These are phyloP conservation scores for Uncinocarpus reesii DNA, from an alignment of 2,329 filamentous ascomycete species.

Conservation along the genomic window DNA sequence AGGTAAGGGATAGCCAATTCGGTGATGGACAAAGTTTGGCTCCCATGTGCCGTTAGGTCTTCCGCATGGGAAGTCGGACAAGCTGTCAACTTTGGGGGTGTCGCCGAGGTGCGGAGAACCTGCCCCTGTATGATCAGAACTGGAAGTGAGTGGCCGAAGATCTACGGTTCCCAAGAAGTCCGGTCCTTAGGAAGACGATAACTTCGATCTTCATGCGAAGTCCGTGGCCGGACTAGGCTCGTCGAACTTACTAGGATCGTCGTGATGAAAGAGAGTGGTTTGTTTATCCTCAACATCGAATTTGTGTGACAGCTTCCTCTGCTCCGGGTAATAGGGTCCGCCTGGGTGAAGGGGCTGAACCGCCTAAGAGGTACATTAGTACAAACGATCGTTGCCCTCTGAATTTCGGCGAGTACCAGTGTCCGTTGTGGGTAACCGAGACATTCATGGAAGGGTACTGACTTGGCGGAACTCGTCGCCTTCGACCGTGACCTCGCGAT, in stretches of 20 bases:
- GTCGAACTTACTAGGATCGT: constrained; percentile 9
- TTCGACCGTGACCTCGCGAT: constrained; percentile 61
- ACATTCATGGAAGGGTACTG: constrained; percentile 36
- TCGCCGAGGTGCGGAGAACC: background rate
- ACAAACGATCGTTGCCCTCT: constrained; percentile 22
- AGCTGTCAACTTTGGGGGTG: background rate
- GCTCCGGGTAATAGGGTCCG: constrained; percentile 36
- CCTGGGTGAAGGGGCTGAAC: constrained; percentile 40
- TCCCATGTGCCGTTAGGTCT: background rate
- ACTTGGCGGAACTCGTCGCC: constrained; percentile 49
- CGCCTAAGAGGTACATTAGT: constrained; percentile 30
- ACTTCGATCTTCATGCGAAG: constrained; percentile 1
- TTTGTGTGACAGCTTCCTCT: constrained; percentile 8
- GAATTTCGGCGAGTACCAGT: constrained; percentile 29
- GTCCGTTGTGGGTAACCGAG: constrained; percentile 23
- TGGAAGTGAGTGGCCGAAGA: background rate
- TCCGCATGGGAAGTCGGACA: background rate
- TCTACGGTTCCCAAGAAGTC: background rate
- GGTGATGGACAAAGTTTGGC: constrained; percentile 16
- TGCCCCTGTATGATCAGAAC: background rate
- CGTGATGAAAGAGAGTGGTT: background rate
- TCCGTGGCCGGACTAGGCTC: background rate
- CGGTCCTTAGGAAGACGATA: background rate
- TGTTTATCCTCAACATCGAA: background rate
- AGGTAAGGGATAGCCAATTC: constrained; percentile 16